Evolutionary conservation across 2,329 filamentous ascomycete genomes (phyloP), one percentile per base, ranked within the genome.

Genomic region (Cladosporium cucumerinum): DNA sequence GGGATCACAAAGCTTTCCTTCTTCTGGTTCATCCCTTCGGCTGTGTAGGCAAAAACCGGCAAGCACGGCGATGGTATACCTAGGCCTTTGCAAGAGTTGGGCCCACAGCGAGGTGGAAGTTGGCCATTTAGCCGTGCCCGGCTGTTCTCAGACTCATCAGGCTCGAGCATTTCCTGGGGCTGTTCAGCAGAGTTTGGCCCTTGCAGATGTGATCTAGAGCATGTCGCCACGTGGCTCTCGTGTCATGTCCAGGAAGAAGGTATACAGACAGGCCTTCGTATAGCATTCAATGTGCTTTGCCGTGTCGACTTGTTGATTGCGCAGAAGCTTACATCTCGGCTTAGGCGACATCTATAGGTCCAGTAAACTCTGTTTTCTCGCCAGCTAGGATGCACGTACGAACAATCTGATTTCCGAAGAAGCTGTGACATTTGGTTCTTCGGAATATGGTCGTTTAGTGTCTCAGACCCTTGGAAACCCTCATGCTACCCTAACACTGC

Each of bases 1-100:
- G 62, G 48, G 43, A 59, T 64, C 62, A 43, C 28, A 18, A 34
- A 59, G 54, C 62, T 52, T 64, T 32, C 34, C 62, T 59, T 12
- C n/a, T 52, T 64, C 28, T 28, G 55, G 52, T 43, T 34, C 39
- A 51, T 66, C 65, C 65, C 28, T 66, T 64, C 46, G 58, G 36
- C 65, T 61, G 65, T 39, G 58, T 34, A 64, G 62, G 65, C 65
- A 66, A 51, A 64, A 64, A 49, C 14, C 61, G 62, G 54, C 39
- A 58, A 32, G 34, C 39, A 58, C 55, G 62, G 62, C 30, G 34
- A 39, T 16, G 25, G 6, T 54, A 28, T 54, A 52, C 11, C 36
- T 46, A 26, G 25, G 23, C 16, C 28, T 51, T 39, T 58, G n/a
- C 21, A 26, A 32, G 57, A 43, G 32, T 18, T 46, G 39, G 62